These are phyloP conservation scores for Cerrena zonata DNA, from an alignment of 1,284 basidiomycete genomes.

Conservation along the genomic window DNA sequence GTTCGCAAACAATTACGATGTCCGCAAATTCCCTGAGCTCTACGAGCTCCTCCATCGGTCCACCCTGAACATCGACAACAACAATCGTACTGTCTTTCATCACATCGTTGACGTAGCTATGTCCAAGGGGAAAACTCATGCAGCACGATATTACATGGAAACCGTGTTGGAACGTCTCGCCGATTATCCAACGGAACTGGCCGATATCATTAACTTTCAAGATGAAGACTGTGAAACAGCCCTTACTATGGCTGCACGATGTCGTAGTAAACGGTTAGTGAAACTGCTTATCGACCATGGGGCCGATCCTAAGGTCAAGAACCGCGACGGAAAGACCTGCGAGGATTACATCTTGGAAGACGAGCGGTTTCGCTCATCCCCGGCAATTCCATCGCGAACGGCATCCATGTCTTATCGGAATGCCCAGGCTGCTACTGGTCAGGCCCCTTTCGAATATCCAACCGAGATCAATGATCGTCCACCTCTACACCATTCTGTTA, in stretches of 20 bases:
- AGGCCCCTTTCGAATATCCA: slow-evolving; percentile 34
- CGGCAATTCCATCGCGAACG: slow-evolving; percentile 64
- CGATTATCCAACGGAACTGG: slow-evolving; percentile 95
- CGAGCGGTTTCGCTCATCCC: slow-evolving; percentile 91
- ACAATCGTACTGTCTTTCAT: slow-evolving; percentile 97
- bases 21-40: slow-evolving; percentile 96
- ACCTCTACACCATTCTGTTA: slow-evolving; percentile 80
- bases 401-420: slow-evolving; percentile 65
- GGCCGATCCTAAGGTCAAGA: slow-evolving; percentile 92
- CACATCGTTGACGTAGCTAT: slow-evolving; percentile 98
- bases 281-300: slow-evolving; percentile 95
- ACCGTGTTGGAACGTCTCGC: slow-evolving; percentile 83
- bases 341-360: slow-evolving; percentile 99
- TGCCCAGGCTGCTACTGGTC: slow-evolving; percentile 46
- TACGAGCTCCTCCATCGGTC: slow-evolving; percentile 96
- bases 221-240: slow-evolving; percentile 99
- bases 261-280: slow-evolving; percentile 93
- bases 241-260: slow-evolving; percentile 92
- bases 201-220: slow-evolving; percentile 98
- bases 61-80: slow-evolving; percentile 97
- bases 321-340: slow-evolving; percentile 93
- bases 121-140: slow-evolving; percentile 95
- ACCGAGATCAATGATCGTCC: slow-evolving; percentile 45
- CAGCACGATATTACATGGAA: slow-evolving; percentile 98
- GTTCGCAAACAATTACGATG: slow-evolving; percentile 99